phyloP scores from a whole-genome alignment of 2,329 filamentous ascomycete species.

The Sporothrix dimorphospora region DNA sequence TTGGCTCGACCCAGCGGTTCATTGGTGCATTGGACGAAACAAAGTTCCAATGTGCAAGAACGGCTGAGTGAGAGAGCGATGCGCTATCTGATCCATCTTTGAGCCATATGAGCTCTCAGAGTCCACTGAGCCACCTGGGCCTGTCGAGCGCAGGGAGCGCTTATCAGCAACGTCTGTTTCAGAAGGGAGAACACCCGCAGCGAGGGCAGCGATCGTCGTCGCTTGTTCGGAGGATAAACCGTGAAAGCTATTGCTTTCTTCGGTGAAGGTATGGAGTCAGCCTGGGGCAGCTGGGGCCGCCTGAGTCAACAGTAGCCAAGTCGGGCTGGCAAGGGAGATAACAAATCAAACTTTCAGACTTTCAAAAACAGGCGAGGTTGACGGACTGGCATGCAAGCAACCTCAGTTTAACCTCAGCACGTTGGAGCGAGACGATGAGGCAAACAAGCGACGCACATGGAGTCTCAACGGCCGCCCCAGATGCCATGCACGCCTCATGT shows the following conservation, averaged over 20 bases:
- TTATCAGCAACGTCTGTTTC: conserved; percentile 16
- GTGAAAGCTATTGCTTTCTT: not conserved
- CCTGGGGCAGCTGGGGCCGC: not conserved
- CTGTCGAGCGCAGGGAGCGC: not conserved
- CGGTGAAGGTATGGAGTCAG: conserved; percentile 4
- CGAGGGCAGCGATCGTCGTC: conserved; percentile 20
- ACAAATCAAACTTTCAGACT: not conserved
- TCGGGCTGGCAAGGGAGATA: conserved; percentile 15
- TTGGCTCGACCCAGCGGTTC: not conserved
- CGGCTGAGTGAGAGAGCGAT: not conserved
- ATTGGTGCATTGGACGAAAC: conserved; percentile 22
- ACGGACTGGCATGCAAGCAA: conserved; percentile 3
- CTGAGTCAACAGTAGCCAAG: conserved; percentile 1
- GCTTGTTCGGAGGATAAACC: conserved; percentile 3
- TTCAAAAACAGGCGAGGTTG: not conserved
- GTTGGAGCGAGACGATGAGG: not conserved
- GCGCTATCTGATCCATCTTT: not conserved
- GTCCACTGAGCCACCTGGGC: not conserved
- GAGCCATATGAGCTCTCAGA: conserved; percentile 3
- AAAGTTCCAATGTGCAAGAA: conserved; percentile 26
- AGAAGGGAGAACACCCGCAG: conserved; percentile 18
- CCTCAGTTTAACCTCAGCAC: not conserved
- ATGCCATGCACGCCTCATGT: not conserved
- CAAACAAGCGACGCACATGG: conserved; percentile 14
- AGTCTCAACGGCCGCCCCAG: not conserved